Percentiles rank a stretch among this genome's conserved stretches.
Conservation (phyloP, 352 stramenopile genomes). For the Pythium aristosporum region DNA sequence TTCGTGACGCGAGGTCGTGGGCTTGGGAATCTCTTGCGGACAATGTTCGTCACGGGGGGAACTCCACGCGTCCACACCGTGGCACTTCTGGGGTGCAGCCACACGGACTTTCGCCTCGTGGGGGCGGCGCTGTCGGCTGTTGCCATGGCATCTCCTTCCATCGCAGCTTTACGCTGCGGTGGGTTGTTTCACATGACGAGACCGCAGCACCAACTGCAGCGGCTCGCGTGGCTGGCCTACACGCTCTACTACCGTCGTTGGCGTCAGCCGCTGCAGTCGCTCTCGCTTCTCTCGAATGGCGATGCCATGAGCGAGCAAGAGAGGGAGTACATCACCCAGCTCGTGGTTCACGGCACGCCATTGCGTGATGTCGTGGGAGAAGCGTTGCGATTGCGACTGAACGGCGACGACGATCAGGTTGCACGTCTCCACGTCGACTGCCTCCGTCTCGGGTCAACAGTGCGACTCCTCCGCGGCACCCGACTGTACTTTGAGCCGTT, state of each 20-base stretch:
- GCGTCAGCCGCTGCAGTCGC: background rate
- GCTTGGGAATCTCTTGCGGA: too few species aligned
- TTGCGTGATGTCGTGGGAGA: conserved; percentile 4
- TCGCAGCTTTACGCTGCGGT: background rate
- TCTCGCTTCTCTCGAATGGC: background rate
- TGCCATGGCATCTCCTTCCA: background rate
- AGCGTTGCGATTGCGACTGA: background rate
- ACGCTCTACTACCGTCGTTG: background rate
- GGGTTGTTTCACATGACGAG: background rate
- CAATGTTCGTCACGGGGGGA: too few species aligned
- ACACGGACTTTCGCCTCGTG: conserved; percentile 4
- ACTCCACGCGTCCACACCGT: too few species aligned
- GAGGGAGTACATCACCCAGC: background rate
- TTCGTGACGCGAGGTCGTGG: too few species aligned
- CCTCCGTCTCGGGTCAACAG: background rate
- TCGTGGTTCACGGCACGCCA: background rate
- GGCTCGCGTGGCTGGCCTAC: conserved; percentile 7
- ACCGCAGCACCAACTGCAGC: too few species aligned
- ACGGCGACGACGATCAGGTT: background rate
- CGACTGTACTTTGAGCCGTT: conserved; percentile 7
- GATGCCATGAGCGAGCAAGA: background rate
- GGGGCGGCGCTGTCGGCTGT: conserved; percentile 5
- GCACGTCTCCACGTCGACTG: background rate
- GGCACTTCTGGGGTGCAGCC: too few species aligned
- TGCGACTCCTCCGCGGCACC: background rate